phyloP scores from a whole-genome alignment of 2,329 filamentous ascomycete genomes.

The Teratosphaeria gauchensis region DNA sequence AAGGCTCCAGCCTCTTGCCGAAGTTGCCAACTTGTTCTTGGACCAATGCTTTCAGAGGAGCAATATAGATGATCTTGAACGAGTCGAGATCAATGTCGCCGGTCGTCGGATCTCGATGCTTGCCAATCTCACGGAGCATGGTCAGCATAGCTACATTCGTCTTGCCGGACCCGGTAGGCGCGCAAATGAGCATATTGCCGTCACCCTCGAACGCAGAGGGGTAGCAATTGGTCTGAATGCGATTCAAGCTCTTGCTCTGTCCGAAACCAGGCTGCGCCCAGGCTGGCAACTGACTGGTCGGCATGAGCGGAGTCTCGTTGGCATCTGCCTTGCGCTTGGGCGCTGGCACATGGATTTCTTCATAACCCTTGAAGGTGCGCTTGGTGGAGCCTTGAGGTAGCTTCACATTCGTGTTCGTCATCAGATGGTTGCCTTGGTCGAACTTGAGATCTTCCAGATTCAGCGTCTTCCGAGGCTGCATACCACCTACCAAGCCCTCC shows the following conservation, averaged over 20 bases:
- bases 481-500: slow-evolving; percentile 64
- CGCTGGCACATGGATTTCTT: slow-evolving; percentile 92
- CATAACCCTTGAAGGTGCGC: slow-evolving; percentile 92
- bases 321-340: slow-evolving; percentile 81
- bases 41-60: slow-evolving; percentile 87
- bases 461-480: slow-evolving; percentile 78
- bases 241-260: slow-evolving; percentile 77
- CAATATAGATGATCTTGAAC: slow-evolving; percentile 98
- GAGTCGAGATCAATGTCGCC: slow-evolving; percentile 93
- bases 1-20: slow-evolving; percentile 78
- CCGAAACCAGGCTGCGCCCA: slow-evolving; percentile 87
- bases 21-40: slow-evolving; percentile 98
- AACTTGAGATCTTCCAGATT: slow-evolving; percentile 95
- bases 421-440: slow-evolving; percentile 95
- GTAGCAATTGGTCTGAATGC: slow-evolving; percentile 90
- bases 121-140: slow-evolving; percentile 92
- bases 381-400: slow-evolving; percentile 93
- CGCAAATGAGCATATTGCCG: slow-evolving; percentile 95
- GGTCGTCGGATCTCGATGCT: slow-evolving; percentile 77
- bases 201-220: slow-evolving; percentile 86
- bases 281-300: slow-evolving; percentile 79
- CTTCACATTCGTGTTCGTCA: slow-evolving; percentile 96
- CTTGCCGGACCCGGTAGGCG: slow-evolving; percentile 93
- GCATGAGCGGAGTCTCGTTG: slow-evolving; percentile 64
- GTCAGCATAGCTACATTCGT: slow-evolving; percentile 98